Conservation (phyloP, 2,329 filamentous ascomycete genomes). For the Ophiostoma triangulosporum region DNA sequence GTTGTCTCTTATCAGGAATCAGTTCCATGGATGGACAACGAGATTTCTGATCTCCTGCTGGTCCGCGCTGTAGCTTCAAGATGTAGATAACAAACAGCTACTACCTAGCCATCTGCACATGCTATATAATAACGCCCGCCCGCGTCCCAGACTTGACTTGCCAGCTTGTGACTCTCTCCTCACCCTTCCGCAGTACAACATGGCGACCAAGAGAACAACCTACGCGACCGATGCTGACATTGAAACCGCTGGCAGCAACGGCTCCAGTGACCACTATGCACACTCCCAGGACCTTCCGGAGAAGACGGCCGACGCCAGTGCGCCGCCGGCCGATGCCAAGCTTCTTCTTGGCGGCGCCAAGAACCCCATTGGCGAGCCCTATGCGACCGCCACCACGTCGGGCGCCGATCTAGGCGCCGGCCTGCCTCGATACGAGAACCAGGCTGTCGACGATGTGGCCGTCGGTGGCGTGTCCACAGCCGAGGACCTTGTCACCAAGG, state of each 20-base stretch:
- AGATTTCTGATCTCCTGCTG: no score
- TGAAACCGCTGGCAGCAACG: slow-evolving; percentile 1
- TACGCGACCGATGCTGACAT: slow-evolving; percentile 6
- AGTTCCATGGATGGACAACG: no score
- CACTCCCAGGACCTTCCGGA: not conserved
- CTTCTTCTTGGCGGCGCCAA: slow-evolving; percentile 3
- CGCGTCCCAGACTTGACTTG: not conserved
- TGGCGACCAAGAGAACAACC: slow-evolving; percentile 6
- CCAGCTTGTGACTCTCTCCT: not conserved
- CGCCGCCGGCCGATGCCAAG: slow-evolving; percentile 2
- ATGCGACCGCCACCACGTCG: not conserved
- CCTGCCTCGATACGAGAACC: not conserved
- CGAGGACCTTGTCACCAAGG: slow-evolving; percentile 11
- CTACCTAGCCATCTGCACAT: no score
- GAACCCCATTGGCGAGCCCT: slow-evolving; percentile 3
- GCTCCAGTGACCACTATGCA: not conserved
- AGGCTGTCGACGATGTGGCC: not conserved
- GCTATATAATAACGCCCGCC: no score
- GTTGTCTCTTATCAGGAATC: no score
- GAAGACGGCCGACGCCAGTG: not conserved
- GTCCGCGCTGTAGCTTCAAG: no score
- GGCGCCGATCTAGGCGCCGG: slow-evolving; percentile 2
- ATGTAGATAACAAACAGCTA: no score
- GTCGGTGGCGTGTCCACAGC: slow-evolving; percentile 3
- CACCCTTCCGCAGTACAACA: not conserved